Conservation (phyloP, 225 moss, liverwort and hornwort genomes). For the Bryoerythrophyllum caledonicum region DNA sequence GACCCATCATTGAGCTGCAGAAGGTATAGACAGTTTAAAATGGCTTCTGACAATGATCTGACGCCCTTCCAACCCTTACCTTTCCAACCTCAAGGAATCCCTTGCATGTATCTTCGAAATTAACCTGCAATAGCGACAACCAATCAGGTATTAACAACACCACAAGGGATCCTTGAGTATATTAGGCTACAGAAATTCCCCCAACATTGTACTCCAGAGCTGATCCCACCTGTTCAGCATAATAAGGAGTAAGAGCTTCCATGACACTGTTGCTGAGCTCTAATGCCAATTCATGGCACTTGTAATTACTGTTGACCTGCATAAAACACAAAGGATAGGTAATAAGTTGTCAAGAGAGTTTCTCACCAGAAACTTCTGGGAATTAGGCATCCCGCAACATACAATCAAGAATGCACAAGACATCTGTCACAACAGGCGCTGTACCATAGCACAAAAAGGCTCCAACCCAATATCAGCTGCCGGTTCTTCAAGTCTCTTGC, state of each 20-base stretch:
- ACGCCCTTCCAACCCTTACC: conserved; percentile 43
- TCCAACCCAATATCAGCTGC: conserved; percentile 95
- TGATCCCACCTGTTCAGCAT: conserved; percentile 88
- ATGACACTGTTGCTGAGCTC: conserved; percentile 94
- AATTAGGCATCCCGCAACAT: not conserved
- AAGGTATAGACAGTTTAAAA: not conserved
- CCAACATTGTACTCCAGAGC: not conserved
- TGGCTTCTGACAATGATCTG: not conserved
- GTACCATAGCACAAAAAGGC: conserved; percentile 92
- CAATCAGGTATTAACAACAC: conserved; percentile 17
- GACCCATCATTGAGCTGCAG: conserved; percentile 14
- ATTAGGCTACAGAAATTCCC: not conserved
- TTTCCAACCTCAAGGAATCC: conserved; percentile 98
- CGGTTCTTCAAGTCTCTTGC: conserved; percentile 95
- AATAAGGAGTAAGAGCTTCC: conserved; percentile 96
- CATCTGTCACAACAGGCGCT: conserved; percentile 6
- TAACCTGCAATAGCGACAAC: conserved; percentile 65
- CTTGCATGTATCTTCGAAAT: conserved; percentile 99
- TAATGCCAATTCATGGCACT: conserved; percentile 89
- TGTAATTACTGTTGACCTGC: conserved; percentile 97
- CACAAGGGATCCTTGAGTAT: not conserved
- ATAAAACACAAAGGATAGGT: conserved; percentile 3
- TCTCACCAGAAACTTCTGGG: conserved; percentile 5
- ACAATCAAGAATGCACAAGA: not conserved
- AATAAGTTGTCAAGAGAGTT: not conserved